Evolutionary conservation across 2,329 filamentous ascomycete species (phyloP).

Genomic region (Rhinocladiella similis): DNA sequence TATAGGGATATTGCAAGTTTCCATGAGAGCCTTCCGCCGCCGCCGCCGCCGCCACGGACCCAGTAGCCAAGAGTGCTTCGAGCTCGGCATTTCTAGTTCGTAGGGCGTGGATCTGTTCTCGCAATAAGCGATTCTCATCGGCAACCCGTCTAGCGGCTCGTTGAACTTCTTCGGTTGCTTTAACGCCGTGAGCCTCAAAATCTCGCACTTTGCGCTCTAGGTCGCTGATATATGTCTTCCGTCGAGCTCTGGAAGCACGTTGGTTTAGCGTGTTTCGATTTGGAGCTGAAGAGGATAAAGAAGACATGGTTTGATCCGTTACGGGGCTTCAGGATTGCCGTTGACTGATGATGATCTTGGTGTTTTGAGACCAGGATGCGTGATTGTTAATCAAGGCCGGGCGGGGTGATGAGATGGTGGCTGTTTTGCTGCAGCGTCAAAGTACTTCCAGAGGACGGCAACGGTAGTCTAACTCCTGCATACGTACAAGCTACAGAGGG

Average conservation of each 20-base stretch:
- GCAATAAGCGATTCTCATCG: conserved; percentile 66
- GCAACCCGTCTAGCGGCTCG: conserved; percentile 66
- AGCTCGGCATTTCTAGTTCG: background rate
- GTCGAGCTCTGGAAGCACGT: conserved; percentile 69
- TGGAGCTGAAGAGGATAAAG: background rate
- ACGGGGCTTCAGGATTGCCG: background rate
- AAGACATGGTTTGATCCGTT: background rate
- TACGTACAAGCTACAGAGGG: too few species aligned
- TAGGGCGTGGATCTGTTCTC: conserved; percentile 11
- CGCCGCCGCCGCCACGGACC: background rate
- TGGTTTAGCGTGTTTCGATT: conserved; percentile 73
- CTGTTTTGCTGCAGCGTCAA: too few species aligned
- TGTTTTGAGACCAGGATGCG: too few species aligned
- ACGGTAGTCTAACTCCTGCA: too few species aligned
- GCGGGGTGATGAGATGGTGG: too few species aligned
- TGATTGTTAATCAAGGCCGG: too few species aligned
- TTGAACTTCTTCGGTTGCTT: conserved; percentile 72
- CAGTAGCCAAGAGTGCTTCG: background rate
- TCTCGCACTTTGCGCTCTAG: conserved; percentile 64
- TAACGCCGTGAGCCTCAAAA: conserved; percentile 65
- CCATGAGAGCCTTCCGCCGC: background rate
- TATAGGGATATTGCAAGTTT: background rate
- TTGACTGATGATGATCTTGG: background rate
- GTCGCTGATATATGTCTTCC: conserved; percentile 71
- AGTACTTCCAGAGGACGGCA: too few species aligned